Percentiles rank a stretch among this genome's conserved stretches.
phyloP scores from a whole-genome alignment of 805 yeast genomes.

The Pichia californica region DNA sequence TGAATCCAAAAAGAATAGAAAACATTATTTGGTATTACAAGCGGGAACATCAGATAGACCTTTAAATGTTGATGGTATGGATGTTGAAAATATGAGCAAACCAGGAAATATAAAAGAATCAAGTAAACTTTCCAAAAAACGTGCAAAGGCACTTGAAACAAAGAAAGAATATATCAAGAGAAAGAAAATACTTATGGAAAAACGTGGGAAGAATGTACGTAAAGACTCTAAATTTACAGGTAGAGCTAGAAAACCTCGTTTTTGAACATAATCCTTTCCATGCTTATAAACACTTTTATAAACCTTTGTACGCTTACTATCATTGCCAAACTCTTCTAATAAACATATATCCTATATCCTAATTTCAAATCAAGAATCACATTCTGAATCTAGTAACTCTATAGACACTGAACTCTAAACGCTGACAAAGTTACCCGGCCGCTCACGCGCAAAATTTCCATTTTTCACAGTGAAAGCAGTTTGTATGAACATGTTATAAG shows the following conservation, averaged over 20 bases:
- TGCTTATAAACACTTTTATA: too few species aligned
- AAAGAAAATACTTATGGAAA: conserved; percentile 89
- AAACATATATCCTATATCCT: too few species aligned
- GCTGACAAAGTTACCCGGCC: too few species aligned
- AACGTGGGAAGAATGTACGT: conserved; percentile 86
- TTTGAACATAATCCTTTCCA: too few species aligned
- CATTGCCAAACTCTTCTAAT: too few species aligned
- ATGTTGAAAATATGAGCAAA: conserved; percentile 56
- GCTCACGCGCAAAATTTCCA: too few species aligned
- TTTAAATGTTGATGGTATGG: conserved; percentile 73
- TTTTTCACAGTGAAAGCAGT: too few species aligned
- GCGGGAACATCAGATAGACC: conserved; percentile 77
- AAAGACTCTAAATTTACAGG: conserved; percentile 89
- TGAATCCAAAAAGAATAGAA: conserved; percentile 84
- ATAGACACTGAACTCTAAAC: too few species aligned
- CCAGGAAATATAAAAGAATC: conserved; percentile 16
- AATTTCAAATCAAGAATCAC: too few species aligned
- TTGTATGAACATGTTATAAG: too few species aligned
- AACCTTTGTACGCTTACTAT: too few species aligned
- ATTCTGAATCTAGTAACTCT: too few species aligned
- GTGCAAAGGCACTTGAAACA: conserved; percentile 55
- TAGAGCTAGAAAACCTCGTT: conserved; percentile 65
- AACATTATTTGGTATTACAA: conserved; percentile 81
- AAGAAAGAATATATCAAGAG: conserved; percentile 76
- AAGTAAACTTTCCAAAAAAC: conserved; percentile 40